Base-by-base conservation (phyloP, 345 rosid genomes). In the Excoecaria cochinchinensis region DNA sequence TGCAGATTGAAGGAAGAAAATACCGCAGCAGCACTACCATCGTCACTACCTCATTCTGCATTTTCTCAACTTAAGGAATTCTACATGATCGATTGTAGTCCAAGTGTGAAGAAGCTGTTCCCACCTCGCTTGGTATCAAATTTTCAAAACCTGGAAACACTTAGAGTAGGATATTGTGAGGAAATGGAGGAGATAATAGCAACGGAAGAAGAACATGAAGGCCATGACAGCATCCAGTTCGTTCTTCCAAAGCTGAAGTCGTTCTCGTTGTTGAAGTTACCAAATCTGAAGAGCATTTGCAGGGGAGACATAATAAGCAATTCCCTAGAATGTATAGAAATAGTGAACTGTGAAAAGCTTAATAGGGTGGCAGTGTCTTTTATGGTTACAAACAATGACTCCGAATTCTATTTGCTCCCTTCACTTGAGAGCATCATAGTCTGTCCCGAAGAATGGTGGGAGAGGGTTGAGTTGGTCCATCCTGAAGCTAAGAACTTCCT, bases 151-250 rank as follows among this genome's bases (percentile, higher is more conserved):
- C 71, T 74, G 16, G 70, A n/a, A 42, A 5, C 3, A 5, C 8
- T 74, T 64, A 2, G 0, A 8, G 70, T 74, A 13, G 4, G 7
- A 0, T 5, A 13, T 36, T 64, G 70, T 48, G 14, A 36, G 4
- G 19, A 19, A 1, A 63, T 74, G 24, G 76, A 70, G 76, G 76
- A 78, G 69, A 47, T 81, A 66, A 40, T 77, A 21, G 73, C 50
- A 74, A 21, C n/a, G 15, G 40, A 39, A 12, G 46, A 53, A 14
- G 10, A 24, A 64, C 8, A 19, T 11, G 24, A 10, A 46, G 25
- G 46, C 9, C n/a, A 53, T 6, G 0, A 10, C 47, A 36, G 16
- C 14, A 21, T 0, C 50, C 4, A 44, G 10, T 39, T 47, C 67
- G 3, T 21, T 60, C 76, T 79, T 21, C 76, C 76, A 3, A 73